phyloP scores from a whole-genome alignment of 2,329 filamentous ascomycete species.

The Alternaria novae-zelandiae region DNA sequence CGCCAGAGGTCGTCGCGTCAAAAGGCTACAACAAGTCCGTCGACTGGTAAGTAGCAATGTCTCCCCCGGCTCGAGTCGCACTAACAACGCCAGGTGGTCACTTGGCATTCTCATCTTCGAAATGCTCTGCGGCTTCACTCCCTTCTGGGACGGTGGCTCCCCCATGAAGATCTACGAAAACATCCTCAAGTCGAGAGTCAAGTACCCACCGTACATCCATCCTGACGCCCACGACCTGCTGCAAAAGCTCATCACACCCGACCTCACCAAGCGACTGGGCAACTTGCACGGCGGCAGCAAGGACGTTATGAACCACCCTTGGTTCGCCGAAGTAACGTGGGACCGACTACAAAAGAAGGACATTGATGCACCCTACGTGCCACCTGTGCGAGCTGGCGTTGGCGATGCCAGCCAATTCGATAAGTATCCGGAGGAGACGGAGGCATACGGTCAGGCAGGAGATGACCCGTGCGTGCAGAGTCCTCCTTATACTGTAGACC shows the following conservation, averaged over 20 bases:
- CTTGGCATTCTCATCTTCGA: constrained; percentile 98
- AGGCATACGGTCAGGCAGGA: constrained; percentile 81
- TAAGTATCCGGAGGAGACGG: constrained; percentile 95
- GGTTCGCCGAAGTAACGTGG: constrained; percentile 99
- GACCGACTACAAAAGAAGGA: constrained; percentile 92
- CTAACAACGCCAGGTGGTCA: constrained; percentile 76
- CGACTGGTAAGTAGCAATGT: constrained; percentile 76
- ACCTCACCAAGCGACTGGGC: constrained; percentile 91
- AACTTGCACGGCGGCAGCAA: constrained; percentile 90
- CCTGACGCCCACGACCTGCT: constrained; percentile 92
- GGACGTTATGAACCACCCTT: constrained; percentile 93
- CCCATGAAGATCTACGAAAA: constrained; percentile 99
- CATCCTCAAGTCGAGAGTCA: constrained; percentile 92
- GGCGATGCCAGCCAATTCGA: constrained; percentile 98
- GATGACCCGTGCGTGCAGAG: constrained; percentile 79
- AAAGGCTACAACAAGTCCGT: constrained; percentile 99
- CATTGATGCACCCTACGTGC: constrained; percentile 97
- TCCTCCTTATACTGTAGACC: constrained; percentile 29
- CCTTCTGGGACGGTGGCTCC: constrained; percentile 97
- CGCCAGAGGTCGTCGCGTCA: constrained; percentile 97
- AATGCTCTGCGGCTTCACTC: constrained; percentile 98
- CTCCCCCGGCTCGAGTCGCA: background rate
- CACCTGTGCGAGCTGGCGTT: constrained; percentile 89
- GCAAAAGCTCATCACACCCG: constrained; percentile 89
- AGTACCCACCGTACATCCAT: constrained; percentile 96